Base-by-base conservation (phyloP, 2,329 filamentous ascomycete species). In the Diaporthe vexans region DNA sequence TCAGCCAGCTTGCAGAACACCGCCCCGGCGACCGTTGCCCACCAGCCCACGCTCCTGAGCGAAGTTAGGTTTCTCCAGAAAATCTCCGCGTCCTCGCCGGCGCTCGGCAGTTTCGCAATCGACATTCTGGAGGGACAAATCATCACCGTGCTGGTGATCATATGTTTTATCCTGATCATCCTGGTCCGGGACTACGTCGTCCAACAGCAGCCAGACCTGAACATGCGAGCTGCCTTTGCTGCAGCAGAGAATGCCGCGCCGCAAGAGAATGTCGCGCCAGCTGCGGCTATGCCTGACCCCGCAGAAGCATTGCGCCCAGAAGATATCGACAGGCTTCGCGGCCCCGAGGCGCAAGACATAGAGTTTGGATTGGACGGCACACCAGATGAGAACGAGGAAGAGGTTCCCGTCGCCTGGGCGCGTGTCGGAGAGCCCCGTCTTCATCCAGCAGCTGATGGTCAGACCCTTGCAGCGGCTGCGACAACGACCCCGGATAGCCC, bases 121-220 rank as follows among this genome's bases (percentile, higher is more conserved):
- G 93, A 95, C 78, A 91, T 96, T 0, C 86, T 98, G 4, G 97
- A 99, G 84, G 97, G 97, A 5, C 95, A 98, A 81, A 90, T 98
- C 63, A 98, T 99, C 78, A 99, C 96, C 0, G 86, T 98, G 8
- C 85, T 97, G 15, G 94, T 98, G 68, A 96, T 99, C 10, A 89
- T 98, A 58, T 95, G 93, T 74, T 99, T 98, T 83, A 98, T 99
- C 74, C 86, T 99, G n/a, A 92, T 99, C 56, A 99, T 99, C 78
- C 85, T 99, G 5, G 98, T 99, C 61, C 88, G 97, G 61, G 97
- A 99, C 84, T 99, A 98, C 89, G 97, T 99, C 68, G 95, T 99
- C 13, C 97, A 99, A 82, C 97, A 99, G 82, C 97, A 99, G 81
- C 97, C 96, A 7, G 93, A 95, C 77, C 93, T 97, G 78, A 97